These are phyloP conservation scores for Coemansia sp. DNA, from an alignment of 192 early-diverging fungal species.

Conservation along the genomic window DNA sequence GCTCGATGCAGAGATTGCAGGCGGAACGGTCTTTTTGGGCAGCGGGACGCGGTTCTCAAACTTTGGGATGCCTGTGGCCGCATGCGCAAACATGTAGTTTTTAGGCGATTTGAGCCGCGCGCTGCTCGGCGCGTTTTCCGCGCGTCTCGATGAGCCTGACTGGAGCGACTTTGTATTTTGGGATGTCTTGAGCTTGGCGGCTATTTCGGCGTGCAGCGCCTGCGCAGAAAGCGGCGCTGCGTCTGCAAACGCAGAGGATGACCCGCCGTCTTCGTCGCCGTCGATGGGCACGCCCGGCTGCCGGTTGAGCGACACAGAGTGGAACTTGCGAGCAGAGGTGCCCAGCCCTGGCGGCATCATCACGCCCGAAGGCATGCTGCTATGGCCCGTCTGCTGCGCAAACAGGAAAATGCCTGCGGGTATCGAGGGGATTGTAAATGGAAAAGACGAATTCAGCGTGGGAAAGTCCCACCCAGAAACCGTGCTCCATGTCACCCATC, in stretches of 20 bases:
- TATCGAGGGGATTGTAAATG: conserved; percentile 50
- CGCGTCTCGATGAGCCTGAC: conserved; percentile 14
- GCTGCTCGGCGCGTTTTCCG: conserved; percentile 17
- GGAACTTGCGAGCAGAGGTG: conserved; percentile 51
- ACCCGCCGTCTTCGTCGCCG: conserved; percentile 11
- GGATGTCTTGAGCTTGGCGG: conserved; percentile 6
- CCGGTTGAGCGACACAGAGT: conserved; percentile 42
- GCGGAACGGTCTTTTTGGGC: conserved; percentile 6
- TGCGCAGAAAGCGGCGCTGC: conserved; percentile 26
- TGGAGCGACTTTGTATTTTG: conserved; percentile 3
- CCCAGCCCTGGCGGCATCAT: conserved; percentile 48
- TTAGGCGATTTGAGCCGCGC: conserved; percentile 20
- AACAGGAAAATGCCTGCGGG: conserved; percentile 33
- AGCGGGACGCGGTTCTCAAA: conserved; percentile 38
- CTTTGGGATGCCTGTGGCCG: conserved; percentile 60
- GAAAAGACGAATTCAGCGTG: conserved; percentile 49
- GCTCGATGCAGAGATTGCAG: neutral
- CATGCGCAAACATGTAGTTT: conserved; percentile 60
- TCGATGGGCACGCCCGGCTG: conserved; percentile 44
- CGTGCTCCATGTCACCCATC: conserved; percentile 27
- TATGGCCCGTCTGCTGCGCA: conserved; percentile 21
- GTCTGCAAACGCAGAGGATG: conserved; percentile 10
- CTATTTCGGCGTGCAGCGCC: conserved; percentile 11
- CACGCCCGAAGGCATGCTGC: conserved; percentile 31
- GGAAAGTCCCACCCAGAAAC: conserved; percentile 45